Percentiles rank a stretch among this genome's conserved stretches.
These are phyloP conservation scores for Fusarium chlamydosporum DNA, from an alignment of 2,329 filamentous ascomycete genomes.

Conservation along the genomic window DNA sequence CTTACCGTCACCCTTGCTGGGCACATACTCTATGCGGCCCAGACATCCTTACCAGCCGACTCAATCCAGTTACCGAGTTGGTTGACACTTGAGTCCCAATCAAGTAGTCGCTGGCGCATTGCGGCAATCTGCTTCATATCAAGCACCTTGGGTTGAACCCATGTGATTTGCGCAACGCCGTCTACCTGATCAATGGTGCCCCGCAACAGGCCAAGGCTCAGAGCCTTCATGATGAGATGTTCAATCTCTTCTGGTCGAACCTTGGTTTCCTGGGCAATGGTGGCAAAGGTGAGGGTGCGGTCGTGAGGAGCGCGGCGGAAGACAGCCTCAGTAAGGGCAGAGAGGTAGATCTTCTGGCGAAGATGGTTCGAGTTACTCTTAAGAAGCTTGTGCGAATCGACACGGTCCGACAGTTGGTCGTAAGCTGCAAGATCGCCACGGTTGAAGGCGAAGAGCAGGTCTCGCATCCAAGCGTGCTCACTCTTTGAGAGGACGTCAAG, in stretches of 20 bases:
- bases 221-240: constrained; percentile 98
- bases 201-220: constrained; percentile 89
- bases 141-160: constrained; percentile 98
- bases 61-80: constrained; percentile 98
- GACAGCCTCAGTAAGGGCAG: constrained; percentile 93
- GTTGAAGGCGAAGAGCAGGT: constrained; percentile 98
- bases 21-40: constrained; percentile 76
- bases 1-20: constrained; percentile 6
- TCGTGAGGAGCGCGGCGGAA: constrained; percentile 97
- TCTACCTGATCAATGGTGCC: constrained; percentile 98
- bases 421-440: constrained; percentile 91
- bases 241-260: constrained; percentile 93
- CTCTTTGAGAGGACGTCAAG: constrained; percentile 82
- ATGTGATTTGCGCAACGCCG: constrained; percentile 93
- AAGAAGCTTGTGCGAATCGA: constrained; percentile 84
- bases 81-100: constrained; percentile 98
- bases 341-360: constrained; percentile 98
- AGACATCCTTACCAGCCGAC: constrained; percentile 92
- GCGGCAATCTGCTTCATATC: constrained; percentile 95
- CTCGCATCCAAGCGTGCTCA: constrained; percentile 86
- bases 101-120: constrained; percentile 88
- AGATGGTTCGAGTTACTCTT: constrained; percentile 85
- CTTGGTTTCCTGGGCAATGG: constrained; percentile 93
- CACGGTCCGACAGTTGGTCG: constrained; percentile 84
- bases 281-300: constrained; percentile 90